phyloP scores from a whole-genome alignment of 2,329 filamentous ascomycete genomes.

The Calonectria honghensis region DNA sequence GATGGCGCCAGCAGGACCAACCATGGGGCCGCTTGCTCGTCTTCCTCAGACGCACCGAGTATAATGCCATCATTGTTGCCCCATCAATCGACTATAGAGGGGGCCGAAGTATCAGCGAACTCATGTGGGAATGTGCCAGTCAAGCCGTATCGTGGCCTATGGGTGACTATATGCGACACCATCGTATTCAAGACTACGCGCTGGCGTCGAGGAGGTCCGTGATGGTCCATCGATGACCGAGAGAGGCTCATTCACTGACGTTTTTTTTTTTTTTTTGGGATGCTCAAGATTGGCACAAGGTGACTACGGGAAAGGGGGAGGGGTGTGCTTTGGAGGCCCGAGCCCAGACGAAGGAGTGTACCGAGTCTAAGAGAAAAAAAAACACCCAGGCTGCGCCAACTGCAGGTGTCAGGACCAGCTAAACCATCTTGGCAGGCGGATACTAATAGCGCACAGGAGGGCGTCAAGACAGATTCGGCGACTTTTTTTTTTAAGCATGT shows the following conservation, averaged over 20 bases:
- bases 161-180: constrained; percentile 21
- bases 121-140: constrained; percentile 14
- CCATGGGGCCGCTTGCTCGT: constrained; percentile 22
- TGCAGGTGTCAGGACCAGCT: constrained; percentile 37
- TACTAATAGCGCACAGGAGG: constrained; percentile 13
- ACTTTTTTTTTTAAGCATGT: constrained; percentile 13
- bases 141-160: background rate
- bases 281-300: constrained; percentile 25
- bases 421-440: constrained; percentile 35
- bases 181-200: constrained; percentile 11
- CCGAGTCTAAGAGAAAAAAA: constrained; percentile 10
- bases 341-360: constrained; percentile 24
- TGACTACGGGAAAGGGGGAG: constrained; percentile 21
- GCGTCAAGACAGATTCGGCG: constrained; percentile 8
- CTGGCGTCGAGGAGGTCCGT: constrained; percentile 23
- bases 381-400: constrained; percentile 13
- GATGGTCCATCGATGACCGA: constrained; percentile 1
- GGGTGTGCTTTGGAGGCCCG: constrained; percentile 15
- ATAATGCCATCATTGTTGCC: background rate
- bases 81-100: background rate
- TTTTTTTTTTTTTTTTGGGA: constrained; percentile 21
- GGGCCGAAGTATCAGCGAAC: background rate
- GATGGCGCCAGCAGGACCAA: constrained; percentile 36
- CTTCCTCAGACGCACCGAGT: constrained; percentile 6
- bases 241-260: constrained; percentile 12